Conservation (phyloP, 1,139 yeast species). For the Kodamaea ohmeri region DNA sequence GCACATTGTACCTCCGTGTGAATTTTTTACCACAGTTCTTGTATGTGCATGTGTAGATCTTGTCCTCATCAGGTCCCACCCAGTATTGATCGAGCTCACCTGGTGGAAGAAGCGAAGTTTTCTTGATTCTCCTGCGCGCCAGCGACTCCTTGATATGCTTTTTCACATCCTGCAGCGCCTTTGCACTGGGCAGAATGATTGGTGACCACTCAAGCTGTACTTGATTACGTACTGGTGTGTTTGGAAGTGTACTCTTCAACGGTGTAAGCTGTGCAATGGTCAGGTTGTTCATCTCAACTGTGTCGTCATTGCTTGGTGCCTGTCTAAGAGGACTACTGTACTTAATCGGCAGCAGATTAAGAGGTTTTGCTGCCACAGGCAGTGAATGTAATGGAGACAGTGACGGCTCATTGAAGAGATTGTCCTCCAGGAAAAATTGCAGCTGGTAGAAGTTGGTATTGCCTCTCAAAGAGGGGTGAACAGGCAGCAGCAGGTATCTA, state of each 20-base stretch:
- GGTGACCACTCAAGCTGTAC: conserved; percentile 56
- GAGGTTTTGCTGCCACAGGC: conserved; percentile 25
- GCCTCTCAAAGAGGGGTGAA: conserved; percentile 10
- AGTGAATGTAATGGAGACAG: conserved; percentile 23
- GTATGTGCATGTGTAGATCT: conserved; percentile 68
- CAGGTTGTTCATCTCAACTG: conserved; percentile 37
- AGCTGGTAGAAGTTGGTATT: conserved; percentile 35
- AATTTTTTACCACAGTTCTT: conserved; percentile 81
- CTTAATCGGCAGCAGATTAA: conserved; percentile 36
- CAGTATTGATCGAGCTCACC: conserved; percentile 86
- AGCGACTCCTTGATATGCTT: conserved; percentile 42
- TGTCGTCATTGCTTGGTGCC: conserved; percentile 28
- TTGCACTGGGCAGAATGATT: conserved; percentile 45
- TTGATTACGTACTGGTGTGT: conserved; percentile 37
- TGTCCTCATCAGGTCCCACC: conserved; percentile 72
- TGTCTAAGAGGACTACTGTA: conserved; percentile 29
- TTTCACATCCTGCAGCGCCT: conserved; percentile 36
- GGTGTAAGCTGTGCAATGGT: conserved; percentile 45
- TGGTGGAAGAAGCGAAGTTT: conserved; percentile 78
- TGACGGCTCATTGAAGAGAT: conserved; percentile 8
- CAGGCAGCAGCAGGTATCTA: conserved; percentile 21
- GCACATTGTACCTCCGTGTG: conserved; percentile 86
- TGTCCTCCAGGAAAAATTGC: conserved; percentile 37
- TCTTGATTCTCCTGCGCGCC: conserved; percentile 44
- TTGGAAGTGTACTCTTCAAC: conserved; percentile 31